Evolutionary conservation across 176 grass and related monocot species (phyloP).

Genomic region (Lolium rigidum): DNA sequence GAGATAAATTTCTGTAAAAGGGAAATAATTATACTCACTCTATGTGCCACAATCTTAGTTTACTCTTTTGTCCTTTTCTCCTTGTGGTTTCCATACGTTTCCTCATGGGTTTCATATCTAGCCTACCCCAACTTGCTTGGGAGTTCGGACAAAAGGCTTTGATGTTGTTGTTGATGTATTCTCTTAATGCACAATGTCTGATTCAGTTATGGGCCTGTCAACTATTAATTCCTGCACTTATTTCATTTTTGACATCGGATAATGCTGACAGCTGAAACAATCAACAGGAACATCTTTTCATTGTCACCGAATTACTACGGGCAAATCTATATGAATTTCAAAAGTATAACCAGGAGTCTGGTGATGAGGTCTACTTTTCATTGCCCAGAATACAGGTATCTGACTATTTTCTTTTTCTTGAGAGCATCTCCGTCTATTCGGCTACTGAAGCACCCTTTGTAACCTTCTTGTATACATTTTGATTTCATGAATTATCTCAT

Average conservation of each 20-base stretch:
- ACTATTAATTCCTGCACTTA: conserved; percentile 9
- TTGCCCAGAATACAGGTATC: conserved; percentile 94
- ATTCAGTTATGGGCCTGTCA: conserved; percentile 29
- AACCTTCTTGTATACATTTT: conserved; percentile 2
- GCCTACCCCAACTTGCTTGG: no score
- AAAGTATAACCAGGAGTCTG: conserved; percentile 94
- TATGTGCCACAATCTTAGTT: no score
- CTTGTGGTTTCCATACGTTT: no score
- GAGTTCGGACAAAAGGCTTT: no score
- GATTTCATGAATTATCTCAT: conserved; percentile 5
- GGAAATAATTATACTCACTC: neutral
- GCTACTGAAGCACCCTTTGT: conserved; percentile 12
- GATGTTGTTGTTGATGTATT: no score
- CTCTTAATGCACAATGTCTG: neutral
- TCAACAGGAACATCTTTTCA: conserved; percentile 96
- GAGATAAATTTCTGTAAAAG: conserved; percentile 13
- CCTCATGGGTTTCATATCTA: no score
- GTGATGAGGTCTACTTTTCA: conserved; percentile 77
- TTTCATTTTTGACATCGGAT: conserved; percentile 31
- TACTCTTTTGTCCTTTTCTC: no score
- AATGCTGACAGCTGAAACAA: conserved; percentile 40
- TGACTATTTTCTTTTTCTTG: neutral
- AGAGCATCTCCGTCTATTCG: conserved; percentile 10
- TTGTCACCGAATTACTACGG: conserved; percentile 91
- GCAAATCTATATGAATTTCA: conserved; percentile 98